Percentiles rank a stretch among this genome's conserved stretches.
phyloP scores from a whole-genome alignment of 176 grass and related monocot genomes.

The Rhynchospora breviuscula region DNA sequence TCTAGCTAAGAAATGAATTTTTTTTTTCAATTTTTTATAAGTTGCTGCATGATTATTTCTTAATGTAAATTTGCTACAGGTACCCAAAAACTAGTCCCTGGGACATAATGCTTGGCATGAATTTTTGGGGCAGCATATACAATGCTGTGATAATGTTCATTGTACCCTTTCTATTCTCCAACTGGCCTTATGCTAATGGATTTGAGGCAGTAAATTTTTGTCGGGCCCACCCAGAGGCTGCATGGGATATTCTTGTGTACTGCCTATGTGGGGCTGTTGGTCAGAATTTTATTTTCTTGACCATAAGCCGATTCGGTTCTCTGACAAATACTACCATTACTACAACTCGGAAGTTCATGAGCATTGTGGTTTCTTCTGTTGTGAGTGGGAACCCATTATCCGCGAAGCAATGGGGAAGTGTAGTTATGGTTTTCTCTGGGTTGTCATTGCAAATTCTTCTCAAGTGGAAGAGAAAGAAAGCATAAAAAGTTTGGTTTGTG shows the following conservation, averaged over 20 bases:
- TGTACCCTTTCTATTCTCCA: slow-evolving; percentile 46
- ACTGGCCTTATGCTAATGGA: slow-evolving; percentile 73
- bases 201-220: slow-evolving; percentile 83
- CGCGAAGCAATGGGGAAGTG: slow-evolving; percentile 69
- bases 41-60: background rate
- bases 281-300: slow-evolving; percentile 98
- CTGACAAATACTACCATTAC: slow-evolving; percentile 97
- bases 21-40: background rate
- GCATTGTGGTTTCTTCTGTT: slow-evolving; percentile 77
- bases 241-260: slow-evolving; percentile 84
- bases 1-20: background rate
- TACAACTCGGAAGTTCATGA: slow-evolving; percentile 90
- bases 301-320: slow-evolving; percentile 89
- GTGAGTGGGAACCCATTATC: slow-evolving; percentile 81
- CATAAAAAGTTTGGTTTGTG: slow-evolving; percentile 37
- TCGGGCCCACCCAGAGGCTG: slow-evolving; percentile 73
- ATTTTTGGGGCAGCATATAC: slow-evolving; percentile 94
- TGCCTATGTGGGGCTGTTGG: slow-evolving; percentile 79
- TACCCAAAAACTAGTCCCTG: slow-evolving; percentile 86
- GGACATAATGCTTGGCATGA: slow-evolving; percentile 99
- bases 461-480: slow-evolving; percentile 79
- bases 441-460: slow-evolving; percentile 68
- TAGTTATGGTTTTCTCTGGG: slow-evolving; percentile 36
- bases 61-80: slow-evolving; percentile 30
- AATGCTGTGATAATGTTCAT: slow-evolving; percentile 82